Base-by-base conservation (phyloP, 768 basidiomycete genomes). In the Lactarius evosmus region DNA sequence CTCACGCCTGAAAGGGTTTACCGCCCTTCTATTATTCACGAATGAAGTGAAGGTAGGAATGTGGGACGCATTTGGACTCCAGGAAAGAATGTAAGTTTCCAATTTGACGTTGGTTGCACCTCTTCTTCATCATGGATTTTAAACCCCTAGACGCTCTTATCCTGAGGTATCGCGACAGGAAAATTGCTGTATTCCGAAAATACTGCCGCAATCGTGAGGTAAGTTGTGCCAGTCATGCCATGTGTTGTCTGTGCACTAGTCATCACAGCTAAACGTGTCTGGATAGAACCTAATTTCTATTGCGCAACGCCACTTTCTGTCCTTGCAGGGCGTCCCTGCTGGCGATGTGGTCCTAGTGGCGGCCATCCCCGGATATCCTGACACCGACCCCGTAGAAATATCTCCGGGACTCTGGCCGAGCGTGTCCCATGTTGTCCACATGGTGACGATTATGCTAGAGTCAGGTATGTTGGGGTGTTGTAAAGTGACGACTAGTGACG, bases 131-230 rank as follows among this genome's bases (percentile, higher is more conserved):
- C 56, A 52, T 52, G 56, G 9, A 30, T 16, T 63, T 58, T 33
- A 17, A 44, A 17, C 56, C 50, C 1, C 8, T 7, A 3, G 11
- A 30, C 7, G 7, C 49, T 34, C 57, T 63, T 27, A 29, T 34
- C 27, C 9, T 63, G 32, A 58, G 36, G 34, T 54, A 34, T 46
- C 57, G 41, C 12, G 44, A 19, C 16, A 59, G 58, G 44, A 54
- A 9, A 7, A n/a, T 63, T 29, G 58, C 44, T 4, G 58, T 63
- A 8, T 5, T 22, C 46, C 52, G 41, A 9, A 17, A 49, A 3
- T 0, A 32, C 8, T 59, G 62, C 19, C 1, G 8, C 9, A 0
- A 7, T 25, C 38, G 53, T 53, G 27, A 59, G 3, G 58, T 64
- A 17, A 33, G 63, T 60, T 1, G 4, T 46, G 1, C 29, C 22